phyloP scores from a whole-genome alignment of 148 eudicot genomes.

The Chenopodium suecicum region DNA sequence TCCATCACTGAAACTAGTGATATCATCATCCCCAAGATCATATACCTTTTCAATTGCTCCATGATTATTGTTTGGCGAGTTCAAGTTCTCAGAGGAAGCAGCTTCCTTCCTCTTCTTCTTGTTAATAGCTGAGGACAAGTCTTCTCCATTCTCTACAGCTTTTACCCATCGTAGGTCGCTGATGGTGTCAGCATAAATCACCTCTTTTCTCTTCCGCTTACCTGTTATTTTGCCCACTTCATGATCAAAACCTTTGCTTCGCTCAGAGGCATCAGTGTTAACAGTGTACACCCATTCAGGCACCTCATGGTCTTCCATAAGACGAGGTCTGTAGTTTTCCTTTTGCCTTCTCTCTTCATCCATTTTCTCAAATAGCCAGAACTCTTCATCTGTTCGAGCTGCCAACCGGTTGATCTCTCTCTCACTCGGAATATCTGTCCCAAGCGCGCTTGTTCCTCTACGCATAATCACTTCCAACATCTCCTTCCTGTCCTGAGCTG shows the following conservation, averaged over 20 bases:
- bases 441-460: constrained; percentile 87
- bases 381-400: constrained; percentile 94
- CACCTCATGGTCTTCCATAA: constrained; percentile 91
- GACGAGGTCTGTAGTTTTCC: constrained; percentile 80
- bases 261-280: constrained; percentile 49
- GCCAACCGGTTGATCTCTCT: constrained; percentile 94
- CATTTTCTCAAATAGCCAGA: constrained; percentile 95
- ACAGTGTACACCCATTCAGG: constrained; percentile 88
- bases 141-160: constrained; percentile 78
- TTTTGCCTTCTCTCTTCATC: constrained; percentile 83
- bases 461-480: constrained; percentile 98
- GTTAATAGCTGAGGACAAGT: constrained; percentile 22
- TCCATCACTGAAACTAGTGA: constrained; percentile 47
- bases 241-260: constrained; percentile 72
- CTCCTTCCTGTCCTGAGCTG: constrained; percentile 96
- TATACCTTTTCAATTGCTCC: constrained; percentile 21
- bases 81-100: constrained; percentile 20
- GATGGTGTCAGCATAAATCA: constrained; percentile 71
- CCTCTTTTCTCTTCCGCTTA: constrained; percentile 84
- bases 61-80: constrained; percentile 21
- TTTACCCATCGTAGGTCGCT: constrained; percentile 72
- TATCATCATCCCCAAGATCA: constrained; percentile 46
- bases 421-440: constrained; percentile 91
- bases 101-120: constrained; percentile 53
- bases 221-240: constrained; percentile 66